Evolutionary conservation across 306 rosid genomes (phyloP).

Genomic region (Quercus cerris): DNA sequence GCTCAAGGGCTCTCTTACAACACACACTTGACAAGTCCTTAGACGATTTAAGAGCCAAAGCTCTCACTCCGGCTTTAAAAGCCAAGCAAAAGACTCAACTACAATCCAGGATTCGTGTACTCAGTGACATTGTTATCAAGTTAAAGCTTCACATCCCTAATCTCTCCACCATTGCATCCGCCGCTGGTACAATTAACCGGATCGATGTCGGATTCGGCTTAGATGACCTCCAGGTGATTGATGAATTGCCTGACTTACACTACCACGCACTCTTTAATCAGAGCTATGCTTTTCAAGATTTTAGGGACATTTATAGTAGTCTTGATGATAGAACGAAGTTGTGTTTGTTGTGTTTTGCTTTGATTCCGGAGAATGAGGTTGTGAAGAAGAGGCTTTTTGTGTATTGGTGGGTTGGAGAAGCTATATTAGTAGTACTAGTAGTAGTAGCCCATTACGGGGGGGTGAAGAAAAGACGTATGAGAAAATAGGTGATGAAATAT

Average conservation of each 20-base stretch:
- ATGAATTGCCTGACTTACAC: background rate
- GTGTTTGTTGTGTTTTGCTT: conserved; percentile 24
- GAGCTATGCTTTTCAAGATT: conserved; percentile 5
- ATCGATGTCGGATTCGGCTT: no score
- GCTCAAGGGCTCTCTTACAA: no score
- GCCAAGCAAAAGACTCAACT: no score
- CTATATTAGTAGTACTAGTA: background rate
- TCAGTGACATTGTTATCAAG: background rate
- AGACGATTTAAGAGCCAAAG: no score
- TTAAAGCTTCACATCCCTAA: background rate
- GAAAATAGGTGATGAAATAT: background rate
- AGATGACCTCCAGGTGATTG: no score
- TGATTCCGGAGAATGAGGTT: conserved; percentile 24
- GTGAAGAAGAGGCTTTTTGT: conserved; percentile 26
- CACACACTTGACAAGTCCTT: no score
- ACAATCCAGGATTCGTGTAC: background rate
- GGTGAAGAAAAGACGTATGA: background rate
- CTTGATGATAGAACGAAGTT: background rate
- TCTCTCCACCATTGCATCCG: no score
- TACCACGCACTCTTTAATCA: background rate
- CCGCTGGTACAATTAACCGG: no score
- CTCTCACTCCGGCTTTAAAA: no score
- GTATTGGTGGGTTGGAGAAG: conserved; percentile 39
- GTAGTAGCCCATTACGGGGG: background rate
- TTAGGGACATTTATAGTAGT: background rate